A percentile compares a stretch with the other conserved stretches of the same genome.
Conservation (phyloP, 345 rosid species). For the Citrus hindsii region DNA sequence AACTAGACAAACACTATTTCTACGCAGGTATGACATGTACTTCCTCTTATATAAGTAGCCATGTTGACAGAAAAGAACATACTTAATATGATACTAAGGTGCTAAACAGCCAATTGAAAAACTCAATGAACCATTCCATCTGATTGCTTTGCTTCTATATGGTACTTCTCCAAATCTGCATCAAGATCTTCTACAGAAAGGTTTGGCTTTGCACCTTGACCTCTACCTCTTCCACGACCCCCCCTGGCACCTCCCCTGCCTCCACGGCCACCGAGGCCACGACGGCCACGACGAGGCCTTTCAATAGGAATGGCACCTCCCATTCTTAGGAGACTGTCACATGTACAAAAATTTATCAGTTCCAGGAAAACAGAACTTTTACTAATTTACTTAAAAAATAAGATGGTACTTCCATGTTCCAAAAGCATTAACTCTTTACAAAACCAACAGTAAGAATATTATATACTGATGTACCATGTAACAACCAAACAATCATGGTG, state of each 20-base stretch:
- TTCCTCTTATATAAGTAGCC: not conserved
- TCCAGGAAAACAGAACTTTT: not conserved
- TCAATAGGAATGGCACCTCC: constrained; percentile 29
- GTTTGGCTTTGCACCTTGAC: constrained; percentile 27
- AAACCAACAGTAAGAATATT: not conserved
- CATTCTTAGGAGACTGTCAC: constrained; percentile 39
- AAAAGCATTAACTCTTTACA: not conserved
- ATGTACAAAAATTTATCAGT: constrained; percentile 1
- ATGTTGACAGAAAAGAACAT: not conserved
- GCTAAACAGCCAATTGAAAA: not conserved
- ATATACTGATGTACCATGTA: not conserved
- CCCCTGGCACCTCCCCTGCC: constrained; percentile 32
- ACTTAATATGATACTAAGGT: not conserved
- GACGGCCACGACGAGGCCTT: constrained; percentile 12
- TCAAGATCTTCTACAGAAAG: constrained; percentile 56
- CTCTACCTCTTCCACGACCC: constrained; percentile 37
- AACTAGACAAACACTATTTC: not conserved
- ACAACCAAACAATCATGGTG: not conserved
- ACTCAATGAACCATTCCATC: constrained; percentile 16
- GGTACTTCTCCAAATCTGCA: constrained; percentile 62
- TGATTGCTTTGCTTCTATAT: constrained; percentile 43
- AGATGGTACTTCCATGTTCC: not conserved
- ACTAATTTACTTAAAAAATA: not conserved
- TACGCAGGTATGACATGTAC: not conserved
- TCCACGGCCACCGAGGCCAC: constrained; percentile 31